A percentile compares a stretch with the other conserved stretches of the same genome.
phyloP scores from a whole-genome alignment of 768 basidiomycete genomes.

The Mycena indigotica region DNA sequence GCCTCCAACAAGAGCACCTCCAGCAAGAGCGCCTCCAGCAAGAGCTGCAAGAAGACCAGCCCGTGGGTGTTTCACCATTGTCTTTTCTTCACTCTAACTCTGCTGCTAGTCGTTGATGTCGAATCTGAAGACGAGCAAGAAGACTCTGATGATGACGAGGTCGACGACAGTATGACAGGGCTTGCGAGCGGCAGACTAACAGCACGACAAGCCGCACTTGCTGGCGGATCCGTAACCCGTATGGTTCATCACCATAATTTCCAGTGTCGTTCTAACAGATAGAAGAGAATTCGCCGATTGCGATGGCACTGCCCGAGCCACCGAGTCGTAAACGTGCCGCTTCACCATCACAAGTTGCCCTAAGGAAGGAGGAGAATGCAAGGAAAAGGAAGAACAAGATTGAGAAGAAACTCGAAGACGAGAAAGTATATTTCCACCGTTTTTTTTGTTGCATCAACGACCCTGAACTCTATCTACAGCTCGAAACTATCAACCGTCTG shows the following conservation, averaged over 20 bases:
- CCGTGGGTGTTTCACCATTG: not conserved
- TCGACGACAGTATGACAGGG: slow-evolving; percentile 15
- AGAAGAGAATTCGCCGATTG: too few relatives aligned
- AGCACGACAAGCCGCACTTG: slow-evolving; percentile 51
- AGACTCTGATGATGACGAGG: slow-evolving; percentile 30
- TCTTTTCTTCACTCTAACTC: not conserved
- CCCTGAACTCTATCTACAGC: slow-evolving; percentile 31
- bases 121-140: slow-evolving; percentile 38
- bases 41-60: slow-evolving; percentile 1
- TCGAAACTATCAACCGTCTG: slow-evolving; percentile 64
- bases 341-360: slow-evolving; percentile 56
- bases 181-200: slow-evolving; percentile 30
- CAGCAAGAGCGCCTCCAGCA: not conserved
- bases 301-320: too few relatives aligned
- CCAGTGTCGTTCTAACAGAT: too few relatives aligned
- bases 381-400: slow-evolving; percentile 59
- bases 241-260: too few relatives aligned
- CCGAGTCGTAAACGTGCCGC: slow-evolving; percentile 48
- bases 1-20: not conserved
- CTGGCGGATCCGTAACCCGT: too few relatives aligned
- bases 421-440: slow-evolving; percentile 44
- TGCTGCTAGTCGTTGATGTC: slow-evolving; percentile 36
- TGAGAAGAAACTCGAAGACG: slow-evolving; percentile 63
- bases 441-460: not conserved
- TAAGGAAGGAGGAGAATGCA: slow-evolving; percentile 58